Percentiles rank a stretch among this genome's conserved stretches.
Conservation (phyloP, 2,329 filamentous ascomycete species). For the Ophiostoma quercus region DNA sequence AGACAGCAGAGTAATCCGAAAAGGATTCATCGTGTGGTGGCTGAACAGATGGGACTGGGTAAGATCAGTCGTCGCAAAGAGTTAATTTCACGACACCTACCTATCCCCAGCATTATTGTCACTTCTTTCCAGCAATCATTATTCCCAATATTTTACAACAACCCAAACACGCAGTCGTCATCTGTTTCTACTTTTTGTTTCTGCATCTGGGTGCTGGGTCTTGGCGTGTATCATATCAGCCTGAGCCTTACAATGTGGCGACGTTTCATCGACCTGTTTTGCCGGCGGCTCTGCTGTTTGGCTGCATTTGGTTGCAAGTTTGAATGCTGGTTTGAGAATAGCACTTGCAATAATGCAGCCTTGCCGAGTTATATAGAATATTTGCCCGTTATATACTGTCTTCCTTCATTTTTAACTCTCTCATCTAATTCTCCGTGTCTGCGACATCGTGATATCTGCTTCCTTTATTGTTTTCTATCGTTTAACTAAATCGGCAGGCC, state of each 20-base stretch:
- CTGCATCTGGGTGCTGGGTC: background rate
- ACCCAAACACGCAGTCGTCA: background rate
- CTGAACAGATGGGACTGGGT: too few species aligned
- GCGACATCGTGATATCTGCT: background rate
- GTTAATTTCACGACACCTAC: too few species aligned
- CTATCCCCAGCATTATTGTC: too few species aligned
- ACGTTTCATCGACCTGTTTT: conserved; percentile 1
- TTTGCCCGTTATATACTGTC: background rate
- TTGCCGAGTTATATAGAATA: background rate
- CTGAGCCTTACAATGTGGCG: background rate
- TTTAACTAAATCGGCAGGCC: too few species aligned
- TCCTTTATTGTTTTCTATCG: background rate
- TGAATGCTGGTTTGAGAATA: background rate
- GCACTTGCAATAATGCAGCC: background rate
- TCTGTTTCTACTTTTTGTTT: background rate
- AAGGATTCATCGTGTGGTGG: too few species aligned
- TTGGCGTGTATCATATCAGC: background rate
- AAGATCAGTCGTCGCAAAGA: too few species aligned
- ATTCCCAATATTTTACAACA: background rate
- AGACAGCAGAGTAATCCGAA: too few species aligned
- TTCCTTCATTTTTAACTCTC: background rate
- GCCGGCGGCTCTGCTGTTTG: background rate
- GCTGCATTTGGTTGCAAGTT: too few species aligned
- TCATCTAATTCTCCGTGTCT: background rate
- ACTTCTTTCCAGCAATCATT: too few species aligned